A percentile compares a stretch with the other conserved stretches of the same genome.
These are phyloP conservation scores for Oryza officinalis DNA, from an alignment of 176 grass and related monocot genomes.

Conservation along the genomic window DNA sequence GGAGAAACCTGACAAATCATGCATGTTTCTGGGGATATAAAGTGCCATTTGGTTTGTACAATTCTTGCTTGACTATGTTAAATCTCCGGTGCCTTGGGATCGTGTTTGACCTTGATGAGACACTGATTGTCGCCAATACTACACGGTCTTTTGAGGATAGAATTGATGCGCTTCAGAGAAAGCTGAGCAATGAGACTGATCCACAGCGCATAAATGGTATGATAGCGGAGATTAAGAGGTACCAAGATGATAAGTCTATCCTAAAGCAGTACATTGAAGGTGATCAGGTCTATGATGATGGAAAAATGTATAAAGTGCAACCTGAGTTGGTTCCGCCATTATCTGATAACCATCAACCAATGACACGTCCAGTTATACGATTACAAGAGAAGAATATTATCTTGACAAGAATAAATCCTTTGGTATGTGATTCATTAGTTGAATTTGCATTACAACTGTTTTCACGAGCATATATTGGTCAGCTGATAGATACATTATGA, in stretches of 20 bases:
- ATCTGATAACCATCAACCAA: slow-evolving; percentile 82
- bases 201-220: slow-evolving; percentile 75
- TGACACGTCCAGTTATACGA: slow-evolving; percentile 94
- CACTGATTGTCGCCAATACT: slow-evolving; percentile 91
- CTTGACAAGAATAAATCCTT: slow-evolving; percentile 92
- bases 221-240: slow-evolving; percentile 92
- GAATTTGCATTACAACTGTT: slow-evolving; percentile 26
- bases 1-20: slow-evolving; percentile 52
- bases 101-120: slow-evolving; percentile 98
- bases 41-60: slow-evolving; percentile 68
- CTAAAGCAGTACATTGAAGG: slow-evolving; percentile 94
- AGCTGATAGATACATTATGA: slow-evolving; percentile 24
- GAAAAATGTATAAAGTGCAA: slow-evolving; percentile 89
- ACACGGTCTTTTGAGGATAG: slow-evolving; percentile 87
- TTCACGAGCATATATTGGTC: background rate
- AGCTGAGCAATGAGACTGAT: slow-evolving; percentile 86
- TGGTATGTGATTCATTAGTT: slow-evolving; percentile 56
- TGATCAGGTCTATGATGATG: slow-evolving; percentile 88
- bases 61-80: slow-evolving; percentile 86
- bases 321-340: slow-evolving; percentile 82
- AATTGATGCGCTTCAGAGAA: slow-evolving; percentile 91
- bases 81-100: slow-evolving; percentile 90
- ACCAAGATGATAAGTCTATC: slow-evolving; percentile 88
- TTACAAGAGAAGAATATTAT: slow-evolving; percentile 90
- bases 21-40: slow-evolving; percentile 97